phyloP scores from a whole-genome alignment of 2,329 filamentous ascomycete genomes.

The Stachybotrys elegans region DNA sequence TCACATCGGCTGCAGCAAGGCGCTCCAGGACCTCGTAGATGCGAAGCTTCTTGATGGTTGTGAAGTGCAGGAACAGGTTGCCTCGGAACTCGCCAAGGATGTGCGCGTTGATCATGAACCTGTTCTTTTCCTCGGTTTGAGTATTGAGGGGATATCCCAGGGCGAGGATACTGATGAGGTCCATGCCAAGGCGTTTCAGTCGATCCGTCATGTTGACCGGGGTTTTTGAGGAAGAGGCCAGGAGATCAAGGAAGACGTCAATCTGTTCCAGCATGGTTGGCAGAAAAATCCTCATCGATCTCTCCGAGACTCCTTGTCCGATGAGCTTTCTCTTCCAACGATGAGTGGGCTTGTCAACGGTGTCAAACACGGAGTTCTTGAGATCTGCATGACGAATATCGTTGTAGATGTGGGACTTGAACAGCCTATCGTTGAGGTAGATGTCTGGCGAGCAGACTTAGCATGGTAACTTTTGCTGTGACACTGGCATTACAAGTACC shows the following conservation, averaged over 20 bases:
- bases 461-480: too few relatives aligned
- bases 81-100: constrained; percentile 3
- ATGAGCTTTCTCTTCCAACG: neutral
- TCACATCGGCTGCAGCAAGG: neutral
- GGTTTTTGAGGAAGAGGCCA: too few relatives aligned
- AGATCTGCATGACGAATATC: too few relatives aligned
- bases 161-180: constrained; percentile 4
- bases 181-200: too few relatives aligned
- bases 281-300: neutral
- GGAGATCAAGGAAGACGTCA: too few relatives aligned
- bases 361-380: neutral
- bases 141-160: constrained; percentile 6
- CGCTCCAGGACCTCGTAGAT: neutral
- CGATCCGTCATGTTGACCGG: too few relatives aligned
- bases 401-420: neutral
- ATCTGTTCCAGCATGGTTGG: too few relatives aligned
- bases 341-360: neutral
- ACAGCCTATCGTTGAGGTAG: neutral
- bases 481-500: neutral
- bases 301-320: neutral
- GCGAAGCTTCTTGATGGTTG: neutral
- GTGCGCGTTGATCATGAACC: constrained; percentile 1
- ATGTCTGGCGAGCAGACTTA: neutral
- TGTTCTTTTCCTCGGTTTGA: constrained; percentile 3
- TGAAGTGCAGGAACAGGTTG: neutral